Conservation (phyloP, 1,139 yeast species). For the Saccharomyces hybrid region DNA sequence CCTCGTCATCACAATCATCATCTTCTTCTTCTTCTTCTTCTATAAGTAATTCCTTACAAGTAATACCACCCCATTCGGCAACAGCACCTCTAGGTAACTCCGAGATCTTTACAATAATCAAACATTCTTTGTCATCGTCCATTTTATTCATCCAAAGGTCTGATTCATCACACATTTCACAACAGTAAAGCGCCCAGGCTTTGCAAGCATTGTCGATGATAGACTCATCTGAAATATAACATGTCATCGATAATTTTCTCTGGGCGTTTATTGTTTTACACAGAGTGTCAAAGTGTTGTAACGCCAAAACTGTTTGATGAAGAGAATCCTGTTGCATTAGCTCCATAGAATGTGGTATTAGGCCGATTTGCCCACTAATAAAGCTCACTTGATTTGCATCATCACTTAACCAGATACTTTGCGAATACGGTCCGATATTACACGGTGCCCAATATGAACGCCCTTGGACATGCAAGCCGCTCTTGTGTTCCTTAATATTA, state of each 20-base stretch:
- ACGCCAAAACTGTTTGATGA: conserved; percentile 46
- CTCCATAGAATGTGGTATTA: conserved; percentile 65
- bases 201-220: conserved; percentile 32
- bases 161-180: conserved; percentile 19
- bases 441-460: conserved; percentile 97
- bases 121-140: conserved; percentile 28
- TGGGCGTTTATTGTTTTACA: conserved; percentile 45
- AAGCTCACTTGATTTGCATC: conserved; percentile 44
- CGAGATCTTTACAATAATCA: conserved; percentile 51
- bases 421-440: conserved; percentile 95
- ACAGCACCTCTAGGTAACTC: conserved; percentile 61
- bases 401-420: conserved; percentile 48
- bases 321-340: conserved; percentile 27
- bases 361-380: conserved; percentile 89
- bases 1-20: conserved; percentile 39
- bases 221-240: conserved; percentile 41
- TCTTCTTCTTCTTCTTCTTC: conserved; percentile 42
- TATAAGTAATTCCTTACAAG: conserved; percentile 35
- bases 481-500: conserved; percentile 31
- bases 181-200: conserved; percentile 36
- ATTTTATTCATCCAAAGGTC: conserved; percentile 23
- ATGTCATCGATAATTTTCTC: conserved; percentile 42
- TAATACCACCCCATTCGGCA: conserved; percentile 72
- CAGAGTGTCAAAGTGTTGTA: conserved; percentile 69
- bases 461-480: conserved; percentile 83